Percentiles rank a stretch among this genome's conserved stretches.
Evolutionary conservation across 1,139 yeast species (phyloP).

Genomic region (Saccharomyces hybrid): DNA sequence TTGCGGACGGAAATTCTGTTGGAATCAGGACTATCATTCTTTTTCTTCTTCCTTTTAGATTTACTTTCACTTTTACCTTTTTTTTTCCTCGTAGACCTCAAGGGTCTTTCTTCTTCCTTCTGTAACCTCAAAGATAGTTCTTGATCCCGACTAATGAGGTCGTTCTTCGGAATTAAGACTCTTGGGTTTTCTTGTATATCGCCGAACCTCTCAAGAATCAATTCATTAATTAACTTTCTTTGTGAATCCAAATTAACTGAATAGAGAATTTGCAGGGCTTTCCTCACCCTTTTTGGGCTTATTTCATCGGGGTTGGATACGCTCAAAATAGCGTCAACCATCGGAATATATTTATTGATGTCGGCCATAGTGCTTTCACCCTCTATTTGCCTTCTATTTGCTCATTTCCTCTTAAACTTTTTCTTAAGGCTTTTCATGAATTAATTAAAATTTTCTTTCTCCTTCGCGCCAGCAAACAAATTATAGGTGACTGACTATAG

Average conservation of each 20-base stretch:
- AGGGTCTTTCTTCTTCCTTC: constrained; percentile 7
- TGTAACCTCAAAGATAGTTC: constrained; percentile 19
- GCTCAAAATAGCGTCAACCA: constrained; percentile 67
- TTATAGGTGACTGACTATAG: not conserved
- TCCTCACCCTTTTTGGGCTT: constrained; percentile 64
- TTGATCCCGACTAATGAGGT: constrained; percentile 32
- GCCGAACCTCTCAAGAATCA: constrained; percentile 56
- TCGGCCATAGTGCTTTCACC: not conserved
- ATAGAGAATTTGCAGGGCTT: constrained; percentile 63
- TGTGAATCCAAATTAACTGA: constrained; percentile 46
- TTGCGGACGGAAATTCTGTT: constrained; percentile 20
- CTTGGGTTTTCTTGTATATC: constrained; percentile 34
- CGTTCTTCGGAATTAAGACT: constrained; percentile 23
- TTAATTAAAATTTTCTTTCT: not conserved
- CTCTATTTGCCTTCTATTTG: not conserved
- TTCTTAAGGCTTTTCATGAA: not conserved
- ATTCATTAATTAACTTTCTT: constrained; percentile 53
- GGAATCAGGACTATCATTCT: constrained; percentile 10
- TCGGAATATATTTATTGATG: constrained; percentile 43
- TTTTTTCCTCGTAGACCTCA: constrained; percentile 8
- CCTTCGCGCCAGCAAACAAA: not conserved
- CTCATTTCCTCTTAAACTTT: not conserved
- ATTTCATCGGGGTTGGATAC: constrained; percentile 69
- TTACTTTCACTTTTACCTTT: constrained; percentile 10
- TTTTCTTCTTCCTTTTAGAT: constrained; percentile 24